A percentile compares a stretch with the other conserved stretches of the same genome.
phyloP scores from a whole-genome alignment of 306 rosid genomes.

The Lithocarpus polystachyus region DNA sequence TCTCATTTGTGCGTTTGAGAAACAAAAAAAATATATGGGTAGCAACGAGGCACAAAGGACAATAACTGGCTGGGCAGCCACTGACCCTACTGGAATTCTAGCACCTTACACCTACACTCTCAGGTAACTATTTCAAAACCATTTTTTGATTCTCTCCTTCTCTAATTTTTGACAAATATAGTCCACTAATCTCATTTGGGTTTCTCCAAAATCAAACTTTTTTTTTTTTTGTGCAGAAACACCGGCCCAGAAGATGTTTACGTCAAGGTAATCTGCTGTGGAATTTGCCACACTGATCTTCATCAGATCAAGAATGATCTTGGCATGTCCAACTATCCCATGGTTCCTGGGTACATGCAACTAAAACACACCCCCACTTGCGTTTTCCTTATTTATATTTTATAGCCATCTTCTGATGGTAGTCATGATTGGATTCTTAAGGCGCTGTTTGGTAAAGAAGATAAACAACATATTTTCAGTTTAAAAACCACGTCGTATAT shows the following conservation, averaged over 20 bases:
- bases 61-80: slow-evolving; percentile 75
- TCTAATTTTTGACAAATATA: background rate
- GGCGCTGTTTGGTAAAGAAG: too few relatives aligned
- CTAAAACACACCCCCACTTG: background rate
- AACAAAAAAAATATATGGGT: slow-evolving; percentile 40
- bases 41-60: slow-evolving; percentile 53
- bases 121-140: slow-evolving; percentile 31
- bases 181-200: background rate
- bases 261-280: slow-evolving; percentile 72
- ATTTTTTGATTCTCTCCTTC: background rate
- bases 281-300: slow-evolving; percentile 81
- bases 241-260: slow-evolving; percentile 83
- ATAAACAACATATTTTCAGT: too few relatives aligned
- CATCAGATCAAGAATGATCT: slow-evolving; percentile 80
- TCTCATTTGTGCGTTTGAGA: background rate
- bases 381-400: background rate
- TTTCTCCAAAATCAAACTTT: background rate
- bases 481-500: too few relatives aligned
- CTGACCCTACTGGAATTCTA: slow-evolving; percentile 87
- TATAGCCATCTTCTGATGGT: background rate
- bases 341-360: slow-evolving; percentile 74
- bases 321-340: slow-evolving; percentile 85
- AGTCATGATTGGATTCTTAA: background rate
- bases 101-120: slow-evolving; percentile 68
- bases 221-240: slow-evolving; percentile 44